Evolutionary conservation across 2,329 filamentous ascomycete genomes (phyloP).

Genomic region (Pestalotiopsis sp.): DNA sequence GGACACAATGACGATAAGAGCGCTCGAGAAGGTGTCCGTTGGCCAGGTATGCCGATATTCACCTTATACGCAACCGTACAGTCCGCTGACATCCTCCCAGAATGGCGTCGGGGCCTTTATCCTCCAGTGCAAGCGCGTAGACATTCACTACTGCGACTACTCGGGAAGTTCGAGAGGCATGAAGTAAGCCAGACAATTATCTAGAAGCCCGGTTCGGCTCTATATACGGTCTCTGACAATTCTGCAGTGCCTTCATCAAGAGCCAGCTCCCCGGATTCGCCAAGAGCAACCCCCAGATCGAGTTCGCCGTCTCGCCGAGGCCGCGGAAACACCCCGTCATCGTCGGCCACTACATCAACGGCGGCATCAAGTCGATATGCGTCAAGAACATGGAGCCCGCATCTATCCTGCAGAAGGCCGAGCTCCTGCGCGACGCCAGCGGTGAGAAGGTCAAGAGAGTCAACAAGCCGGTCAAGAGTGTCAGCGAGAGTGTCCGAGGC

Average conservation of each 20-base stretch:
- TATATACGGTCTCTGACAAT: background rate
- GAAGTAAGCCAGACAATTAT: conserved; percentile 61
- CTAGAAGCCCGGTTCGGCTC: background rate
- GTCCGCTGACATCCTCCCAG: conserved; percentile 42
- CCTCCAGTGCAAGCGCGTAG: conserved; percentile 92
- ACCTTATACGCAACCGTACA: background rate
- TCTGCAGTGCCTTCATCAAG: conserved; percentile 74
- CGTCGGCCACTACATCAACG: conserved; percentile 81
- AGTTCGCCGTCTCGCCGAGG: conserved; percentile 87
- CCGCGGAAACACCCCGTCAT: conserved; percentile 89
- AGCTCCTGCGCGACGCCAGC: conserved; percentile 70
- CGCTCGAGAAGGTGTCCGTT: conserved; percentile 50
- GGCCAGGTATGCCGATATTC: conserved; percentile 48
- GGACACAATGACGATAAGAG: conserved; percentile 54
- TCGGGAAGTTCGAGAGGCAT: conserved; percentile 91
- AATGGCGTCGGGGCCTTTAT: conserved; percentile 98
- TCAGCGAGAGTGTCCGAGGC: conserved; percentile 66
- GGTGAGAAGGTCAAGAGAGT: conserved; percentile 70
- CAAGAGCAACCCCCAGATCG: conserved; percentile 78
- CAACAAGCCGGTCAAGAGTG: conserved; percentile 64
- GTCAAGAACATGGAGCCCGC: conserved; percentile 81
- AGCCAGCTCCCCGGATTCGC: conserved; percentile 77
- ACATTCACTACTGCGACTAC: conserved; percentile 97
- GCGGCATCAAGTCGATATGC: conserved; percentile 80
- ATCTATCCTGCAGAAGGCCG: conserved; percentile 78